These are phyloP conservation scores for Melanomma pulvis-pyrius DNA, from an alignment of 495 filamentous ascomycete genomes.

Conservation along the genomic window DNA sequence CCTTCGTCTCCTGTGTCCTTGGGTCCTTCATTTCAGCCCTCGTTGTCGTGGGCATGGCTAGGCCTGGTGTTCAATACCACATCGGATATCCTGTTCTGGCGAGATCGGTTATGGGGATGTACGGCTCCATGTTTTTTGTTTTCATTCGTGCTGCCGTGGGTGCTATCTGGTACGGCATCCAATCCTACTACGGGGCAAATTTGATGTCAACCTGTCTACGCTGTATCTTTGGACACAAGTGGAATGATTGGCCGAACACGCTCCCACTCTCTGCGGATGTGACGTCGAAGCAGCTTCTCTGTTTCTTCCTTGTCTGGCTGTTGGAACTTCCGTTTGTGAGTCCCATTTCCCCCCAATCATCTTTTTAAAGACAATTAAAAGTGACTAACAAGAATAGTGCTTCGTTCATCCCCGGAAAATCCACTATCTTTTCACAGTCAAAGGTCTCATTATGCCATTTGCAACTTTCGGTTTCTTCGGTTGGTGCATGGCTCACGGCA, in stretches of 20 bases:
- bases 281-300: conserved; percentile 8
- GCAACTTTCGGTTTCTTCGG: conserved; percentile 18
- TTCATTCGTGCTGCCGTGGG: conserved; percentile 22
- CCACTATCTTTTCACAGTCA: conserved; percentile 18
- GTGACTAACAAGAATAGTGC: not conserved
- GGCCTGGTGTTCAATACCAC: conserved; percentile 16
- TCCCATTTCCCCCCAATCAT: not conserved
- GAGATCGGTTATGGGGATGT: conserved; percentile 20
- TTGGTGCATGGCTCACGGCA: conserved; percentile 22
- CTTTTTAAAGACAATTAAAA: not conserved
- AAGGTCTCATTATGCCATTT: conserved; percentile 19
- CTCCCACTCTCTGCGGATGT: conserved; percentile 10
- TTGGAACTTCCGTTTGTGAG: conserved; percentile 12
- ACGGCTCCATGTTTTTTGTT: conserved; percentile 20
- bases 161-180: conserved; percentile 15
- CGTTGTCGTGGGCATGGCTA: conserved; percentile 5
- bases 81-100: conserved; percentile 16
- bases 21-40: conserved; percentile 19
- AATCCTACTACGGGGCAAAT: conserved; percentile 12
- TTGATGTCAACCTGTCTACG: conserved; percentile 10
- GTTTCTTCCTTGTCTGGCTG: conserved; percentile 24
- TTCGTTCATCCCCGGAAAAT: conserved; percentile 13
- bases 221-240: conserved; percentile 21
- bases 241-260: conserved; percentile 7
- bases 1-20: conserved; percentile 11